Evolutionary conservation across 2,329 filamentous ascomycete genomes (phyloP).

Genomic region (Neophaeococcomyces mojaviensis): DNA sequence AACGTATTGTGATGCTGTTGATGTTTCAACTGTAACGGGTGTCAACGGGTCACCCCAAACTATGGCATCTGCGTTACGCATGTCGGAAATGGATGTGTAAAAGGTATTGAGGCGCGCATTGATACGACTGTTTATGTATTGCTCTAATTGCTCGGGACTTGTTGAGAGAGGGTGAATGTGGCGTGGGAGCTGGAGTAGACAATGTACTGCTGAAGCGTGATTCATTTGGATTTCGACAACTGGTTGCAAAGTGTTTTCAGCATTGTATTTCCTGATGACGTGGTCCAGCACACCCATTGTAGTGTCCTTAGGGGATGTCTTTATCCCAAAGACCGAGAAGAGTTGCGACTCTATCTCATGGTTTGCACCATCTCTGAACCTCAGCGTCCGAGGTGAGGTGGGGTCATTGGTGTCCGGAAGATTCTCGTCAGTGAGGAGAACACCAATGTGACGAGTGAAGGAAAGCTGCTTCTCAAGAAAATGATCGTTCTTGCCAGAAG

Average conservation of each 20-base stretch:
- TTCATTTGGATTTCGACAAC: background rate
- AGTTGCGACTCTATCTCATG: background rate
- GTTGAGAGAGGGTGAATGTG: background rate
- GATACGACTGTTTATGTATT: background rate
- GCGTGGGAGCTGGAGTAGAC: background rate
- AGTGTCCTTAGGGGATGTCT: background rate
- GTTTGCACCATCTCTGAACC: background rate
- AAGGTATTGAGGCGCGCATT: background rate
- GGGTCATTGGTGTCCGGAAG: background rate
- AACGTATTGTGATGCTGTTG: background rate
- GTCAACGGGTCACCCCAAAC: background rate
- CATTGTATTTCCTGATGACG: background rate
- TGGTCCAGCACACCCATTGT: background rate
- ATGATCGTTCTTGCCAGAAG: conserved; percentile 1
- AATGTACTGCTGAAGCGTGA: background rate
- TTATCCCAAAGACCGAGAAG: background rate
- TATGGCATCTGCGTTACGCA: background rate
- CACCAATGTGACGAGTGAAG: background rate
- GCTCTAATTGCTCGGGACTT: background rate
- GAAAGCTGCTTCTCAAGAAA: background rate
- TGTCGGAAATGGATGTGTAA: background rate
- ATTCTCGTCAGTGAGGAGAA: background rate
- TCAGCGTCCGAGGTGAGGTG: background rate
- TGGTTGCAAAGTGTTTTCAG: background rate
- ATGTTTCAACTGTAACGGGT: background rate